Base-by-base conservation (phyloP, 768 basidiomycete species). In the Kwoniella dendrophila region DNA sequence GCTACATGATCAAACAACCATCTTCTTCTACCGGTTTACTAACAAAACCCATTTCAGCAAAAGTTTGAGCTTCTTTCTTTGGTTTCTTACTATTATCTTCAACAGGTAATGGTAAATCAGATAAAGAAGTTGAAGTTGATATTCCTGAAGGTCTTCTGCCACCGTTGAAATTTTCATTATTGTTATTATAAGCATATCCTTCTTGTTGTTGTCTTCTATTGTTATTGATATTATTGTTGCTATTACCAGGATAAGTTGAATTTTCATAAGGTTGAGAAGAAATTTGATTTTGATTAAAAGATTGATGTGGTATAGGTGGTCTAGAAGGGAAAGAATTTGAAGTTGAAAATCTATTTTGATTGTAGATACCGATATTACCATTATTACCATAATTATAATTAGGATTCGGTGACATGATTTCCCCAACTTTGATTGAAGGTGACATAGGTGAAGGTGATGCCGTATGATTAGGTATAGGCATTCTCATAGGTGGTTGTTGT, bases 21-120 rank as follows among this genome's bases (percentile, higher is more conserved):
- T 92, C 87, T 4, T 90, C 85, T 71, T 92, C 86, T 44, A 86
- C 84, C 71, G 88, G 90, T 27, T 83, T 85, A 12, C 88, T 87
- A 32, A 87, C 85, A 72, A 92, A 88, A 0, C 93, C 93, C 92
- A 96, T 93, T 82, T 95, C 92, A 22, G 88, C 89, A 80, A 96
- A 94, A 44, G 92, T 93, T 72, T 87, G 83, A 1, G 89, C 85
- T 1, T 86, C 83, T 53, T 80, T 80, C 52, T 59, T 61, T 18
- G 70, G 60, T 29, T 45, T 51, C 30, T 29, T 47, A 54, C 38
- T 47, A 53, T 48, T 63, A 64, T 49, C 36, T 55, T 54, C 32
- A 36, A 48, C 53, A 16, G 60, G 60, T 16, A 62, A 20, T 5
- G 60, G 60, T 20, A 62, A 43, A 20, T 62, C 53, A 33, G 33